Percentiles rank a stretch among this genome's conserved stretches.
Conservation (phyloP, 2,329 filamentous ascomycete species). For the Tolypocladium sp. region DNA sequence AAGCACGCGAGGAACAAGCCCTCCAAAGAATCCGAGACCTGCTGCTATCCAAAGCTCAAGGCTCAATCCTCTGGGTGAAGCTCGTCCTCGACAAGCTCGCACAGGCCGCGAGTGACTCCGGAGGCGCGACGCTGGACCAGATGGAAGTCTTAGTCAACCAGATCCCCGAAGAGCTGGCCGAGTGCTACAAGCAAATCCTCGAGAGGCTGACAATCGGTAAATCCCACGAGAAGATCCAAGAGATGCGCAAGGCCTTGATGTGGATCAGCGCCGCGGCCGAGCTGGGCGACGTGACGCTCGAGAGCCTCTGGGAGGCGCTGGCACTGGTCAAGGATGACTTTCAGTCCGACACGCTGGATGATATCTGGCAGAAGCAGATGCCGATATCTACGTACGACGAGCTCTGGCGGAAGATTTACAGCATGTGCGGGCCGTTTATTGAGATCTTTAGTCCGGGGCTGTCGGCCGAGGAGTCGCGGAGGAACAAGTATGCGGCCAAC, state of each 20-base stretch:
- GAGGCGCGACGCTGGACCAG: neutral
- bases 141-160: neutral
- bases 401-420: slow-evolving; percentile 1
- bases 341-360: neutral
- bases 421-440: slow-evolving; percentile 1
- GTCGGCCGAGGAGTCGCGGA: neutral
- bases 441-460: neutral
- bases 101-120: neutral
- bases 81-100: slow-evolving; percentile 1
- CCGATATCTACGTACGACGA: neutral
- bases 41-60: slow-evolving; percentile 1
- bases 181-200: neutral
- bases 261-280: slow-evolving; percentile 4
- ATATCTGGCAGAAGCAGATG: neutral
- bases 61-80: slow-evolving; percentile 4
- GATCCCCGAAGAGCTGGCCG: neutral
- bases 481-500: neutral
- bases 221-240: neutral
- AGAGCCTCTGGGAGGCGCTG: slow-evolving; percentile 3
- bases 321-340: neutral
- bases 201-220: neutral
- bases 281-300: slow-evolving; percentile 2
- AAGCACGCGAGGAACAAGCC: neutral
- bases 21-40: neutral
- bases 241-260: slow-evolving; percentile 3